Evolutionary conservation across 202 grass and related monocot species (phyloP).

Genomic region (Hordeum pubiflorum): DNA sequence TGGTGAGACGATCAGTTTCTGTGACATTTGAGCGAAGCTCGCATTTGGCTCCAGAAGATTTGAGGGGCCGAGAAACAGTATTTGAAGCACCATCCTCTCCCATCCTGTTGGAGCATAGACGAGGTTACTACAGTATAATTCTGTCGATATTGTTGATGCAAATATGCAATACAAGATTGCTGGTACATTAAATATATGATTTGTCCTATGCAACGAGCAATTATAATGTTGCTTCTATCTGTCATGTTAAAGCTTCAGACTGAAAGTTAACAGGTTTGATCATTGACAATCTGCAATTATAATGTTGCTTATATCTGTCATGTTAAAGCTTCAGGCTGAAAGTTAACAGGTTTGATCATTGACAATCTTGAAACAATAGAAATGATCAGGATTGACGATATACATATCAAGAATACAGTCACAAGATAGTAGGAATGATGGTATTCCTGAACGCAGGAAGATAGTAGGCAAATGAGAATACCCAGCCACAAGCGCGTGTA

Average conservation of each 20-base stretch:
- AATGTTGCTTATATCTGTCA: neutral
- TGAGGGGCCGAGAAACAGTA: constrained; percentile 89
- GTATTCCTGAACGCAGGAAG: neutral
- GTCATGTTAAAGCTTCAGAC: neutral
- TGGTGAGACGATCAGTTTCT: constrained; percentile 86
- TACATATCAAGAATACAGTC: neutral
- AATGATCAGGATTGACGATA: neutral
- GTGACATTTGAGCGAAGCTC: constrained; percentile 89
- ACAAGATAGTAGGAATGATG: neutral
- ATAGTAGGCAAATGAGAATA: neutral
- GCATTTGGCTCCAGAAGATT: constrained; percentile 82
- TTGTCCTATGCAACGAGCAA: neutral
- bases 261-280: neutral
- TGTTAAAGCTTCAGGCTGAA: neutral
- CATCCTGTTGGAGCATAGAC: constrained; percentile 38
- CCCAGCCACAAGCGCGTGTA: neutral
- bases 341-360: neutral
- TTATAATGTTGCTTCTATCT: neutral
- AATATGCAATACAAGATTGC: neutral
- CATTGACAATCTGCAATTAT: neutral
- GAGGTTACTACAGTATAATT: neutral
- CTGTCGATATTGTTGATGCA: neutral
- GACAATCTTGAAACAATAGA: neutral
- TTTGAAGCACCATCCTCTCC: constrained; percentile 92
- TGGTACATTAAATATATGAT: neutral